Evolutionary conservation across 768 basidiomycete genomes (phyloP).

Genomic region (Mycena indigotica): DNA sequence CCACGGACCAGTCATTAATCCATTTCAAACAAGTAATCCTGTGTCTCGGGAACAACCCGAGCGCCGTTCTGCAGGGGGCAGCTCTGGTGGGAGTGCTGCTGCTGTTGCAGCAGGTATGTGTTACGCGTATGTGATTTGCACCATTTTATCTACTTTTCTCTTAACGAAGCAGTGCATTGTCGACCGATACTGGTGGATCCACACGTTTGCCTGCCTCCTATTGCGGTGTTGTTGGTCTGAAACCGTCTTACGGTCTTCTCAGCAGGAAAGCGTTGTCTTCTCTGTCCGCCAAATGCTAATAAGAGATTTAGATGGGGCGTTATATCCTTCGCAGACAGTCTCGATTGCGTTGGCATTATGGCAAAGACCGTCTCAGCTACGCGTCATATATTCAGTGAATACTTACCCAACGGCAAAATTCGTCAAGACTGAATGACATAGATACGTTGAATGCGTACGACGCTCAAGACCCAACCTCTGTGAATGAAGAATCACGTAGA

Average conservation of each 20-base stretch:
- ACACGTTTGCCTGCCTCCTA: slow-evolving; percentile 92
- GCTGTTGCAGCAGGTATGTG: slow-evolving; percentile 87
- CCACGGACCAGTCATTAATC: slow-evolving; percentile 82
- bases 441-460: slow-evolving; percentile 62
- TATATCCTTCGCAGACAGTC: slow-evolving; percentile 89
- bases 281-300: no score
- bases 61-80: slow-evolving; percentile 80
- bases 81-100: slow-evolving; percentile 93
- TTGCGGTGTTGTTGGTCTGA: slow-evolving; percentile 88
- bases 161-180: slow-evolving; percentile 64
- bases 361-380: slow-evolving; percentile 54
- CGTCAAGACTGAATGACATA: slow-evolving; percentile 20
- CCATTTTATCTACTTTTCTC: not conserved
- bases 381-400: slow-evolving; percentile 65
- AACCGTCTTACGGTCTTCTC: slow-evolving; percentile 92
- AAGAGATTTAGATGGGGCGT: slow-evolving; percentile 74
- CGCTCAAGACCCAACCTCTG: slow-evolving; percentile 73
- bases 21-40: slow-evolving; percentile 41
- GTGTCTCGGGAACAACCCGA: slow-evolving; percentile 34
- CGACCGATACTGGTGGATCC: slow-evolving; percentile 96
- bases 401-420: not conserved
- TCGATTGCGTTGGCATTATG: slow-evolving; percentile 92
- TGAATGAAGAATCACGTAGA: slow-evolving; percentile 40
- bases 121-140: slow-evolving; percentile 62
- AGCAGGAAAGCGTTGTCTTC: slow-evolving; percentile 80